phyloP scores from a whole-genome alignment of 2,329 filamentous ascomycete species.

The Mycogone perniciosa region DNA sequence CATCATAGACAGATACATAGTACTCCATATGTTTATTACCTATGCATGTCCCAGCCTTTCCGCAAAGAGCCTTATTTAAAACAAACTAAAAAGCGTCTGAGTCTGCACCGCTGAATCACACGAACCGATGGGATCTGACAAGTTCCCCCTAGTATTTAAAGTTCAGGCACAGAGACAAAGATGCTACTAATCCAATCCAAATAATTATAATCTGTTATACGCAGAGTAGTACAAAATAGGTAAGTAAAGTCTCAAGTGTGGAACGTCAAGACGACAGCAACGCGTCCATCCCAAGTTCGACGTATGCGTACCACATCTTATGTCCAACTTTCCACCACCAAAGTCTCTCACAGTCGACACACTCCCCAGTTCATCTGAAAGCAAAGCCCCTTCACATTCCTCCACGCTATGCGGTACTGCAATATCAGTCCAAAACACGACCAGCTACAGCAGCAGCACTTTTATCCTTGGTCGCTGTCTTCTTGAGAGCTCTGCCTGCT shows the following conservation, averaged over 20 bases:
- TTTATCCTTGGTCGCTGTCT: constrained; percentile 84
- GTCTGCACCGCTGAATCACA: too few relatives aligned
- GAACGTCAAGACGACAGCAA: constrained; percentile 1
- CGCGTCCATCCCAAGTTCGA: constrained; percentile 1
- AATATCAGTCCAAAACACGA: constrained; percentile 56
- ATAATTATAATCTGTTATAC: background rate
- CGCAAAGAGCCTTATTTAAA: too few relatives aligned
- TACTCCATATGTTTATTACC: too few relatives aligned
- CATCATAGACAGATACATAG: too few relatives aligned
- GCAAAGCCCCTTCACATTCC: too few relatives aligned
- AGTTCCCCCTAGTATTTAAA: too few relatives aligned
- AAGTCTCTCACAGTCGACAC: background rate
- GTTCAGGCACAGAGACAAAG: background rate
- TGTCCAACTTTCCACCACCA: background rate
- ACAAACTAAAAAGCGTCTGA: too few relatives aligned
- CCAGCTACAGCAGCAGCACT: constrained; percentile 68
- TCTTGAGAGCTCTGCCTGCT: constrained; percentile 69
- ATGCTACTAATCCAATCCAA: background rate
- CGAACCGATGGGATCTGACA: too few relatives aligned
- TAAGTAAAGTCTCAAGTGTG: background rate
- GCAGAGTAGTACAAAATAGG: background rate
- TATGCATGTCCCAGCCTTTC: too few relatives aligned
- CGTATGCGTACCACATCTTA: background rate
- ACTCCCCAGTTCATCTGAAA: background rate
- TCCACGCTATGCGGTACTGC: background rate